A percentile compares a stretch with the other conserved stretches of the same genome.
Conservation (phyloP, 2,329 filamentous ascomycete species). For the Corynespora cassiicola region DNA sequence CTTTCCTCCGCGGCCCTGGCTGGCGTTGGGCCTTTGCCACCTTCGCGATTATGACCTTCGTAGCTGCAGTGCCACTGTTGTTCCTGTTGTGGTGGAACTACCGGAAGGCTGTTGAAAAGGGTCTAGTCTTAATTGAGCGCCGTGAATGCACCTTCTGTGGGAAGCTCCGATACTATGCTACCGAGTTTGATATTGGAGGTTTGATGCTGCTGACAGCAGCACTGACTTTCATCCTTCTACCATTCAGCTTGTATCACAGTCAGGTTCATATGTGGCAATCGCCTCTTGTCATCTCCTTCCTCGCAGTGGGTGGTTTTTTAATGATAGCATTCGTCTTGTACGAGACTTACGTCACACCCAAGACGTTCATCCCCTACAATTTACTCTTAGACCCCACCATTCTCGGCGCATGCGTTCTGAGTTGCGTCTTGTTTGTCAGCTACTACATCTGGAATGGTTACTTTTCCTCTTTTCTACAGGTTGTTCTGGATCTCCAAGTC, state of each 20-base stretch:
- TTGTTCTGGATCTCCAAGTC: constrained; percentile 40
- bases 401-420: constrained; percentile 58
- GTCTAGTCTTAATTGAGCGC: constrained; percentile 53
- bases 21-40: constrained; percentile 74
- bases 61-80: constrained; percentile 67
- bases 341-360: constrained; percentile 47
- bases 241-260: constrained; percentile 62
- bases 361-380: constrained; percentile 51
- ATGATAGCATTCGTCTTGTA: constrained; percentile 46
- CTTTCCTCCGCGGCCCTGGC: constrained; percentile 54
- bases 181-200: constrained; percentile 69
- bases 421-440: constrained; percentile 40
- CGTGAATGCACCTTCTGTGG: constrained; percentile 53
- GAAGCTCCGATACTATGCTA: constrained; percentile 59
- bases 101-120: constrained; percentile 63
- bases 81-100: constrained; percentile 62
- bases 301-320: constrained; percentile 42
- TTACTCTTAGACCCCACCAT: constrained; percentile 58
- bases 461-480: constrained; percentile 49
- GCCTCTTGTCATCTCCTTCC: constrained; percentile 45
- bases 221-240: constrained; percentile 71
- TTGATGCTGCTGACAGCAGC: constrained; percentile 66
- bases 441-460: constrained; percentile 46
- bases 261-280: constrained; percentile 39
- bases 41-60: constrained; percentile 68